Conservation (phyloP, 345 rosid species). For the Brassica incana region DNA sequence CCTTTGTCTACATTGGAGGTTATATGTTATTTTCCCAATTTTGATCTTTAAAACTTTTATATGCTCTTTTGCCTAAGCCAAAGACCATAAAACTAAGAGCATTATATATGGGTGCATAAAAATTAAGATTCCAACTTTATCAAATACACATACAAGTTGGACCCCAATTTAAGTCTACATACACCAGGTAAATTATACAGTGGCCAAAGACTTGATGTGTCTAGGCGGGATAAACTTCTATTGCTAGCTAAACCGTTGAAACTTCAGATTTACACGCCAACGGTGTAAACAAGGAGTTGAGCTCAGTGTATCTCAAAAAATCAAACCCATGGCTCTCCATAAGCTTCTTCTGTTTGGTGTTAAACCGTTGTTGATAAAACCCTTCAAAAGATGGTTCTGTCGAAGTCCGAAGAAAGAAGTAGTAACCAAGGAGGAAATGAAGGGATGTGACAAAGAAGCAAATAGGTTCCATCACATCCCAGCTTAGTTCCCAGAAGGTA, state of each 20-base stretch:
- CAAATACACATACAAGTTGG: conserved; percentile 22
- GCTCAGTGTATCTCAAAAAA: conserved; percentile 44
- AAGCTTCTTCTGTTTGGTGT: conserved; percentile 63
- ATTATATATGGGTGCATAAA: not conserved
- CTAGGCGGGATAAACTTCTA: not conserved
- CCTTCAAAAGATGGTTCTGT: conserved; percentile 83
- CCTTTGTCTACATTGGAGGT: too few species aligned
- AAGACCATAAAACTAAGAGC: not conserved
- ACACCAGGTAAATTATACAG: not conserved
- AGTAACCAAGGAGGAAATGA: conserved; percentile 57
- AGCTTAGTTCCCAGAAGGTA: conserved; percentile 89
- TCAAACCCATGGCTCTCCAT: conserved; percentile 51
- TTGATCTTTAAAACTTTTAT: too few species aligned
- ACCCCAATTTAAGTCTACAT: not conserved
- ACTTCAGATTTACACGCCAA: conserved; percentile 7
- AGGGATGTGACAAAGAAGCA: conserved; percentile 75
- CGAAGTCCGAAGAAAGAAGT: conserved; percentile 74
- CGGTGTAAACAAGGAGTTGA: conserved; percentile 45
- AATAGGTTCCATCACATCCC: conserved; percentile 99
- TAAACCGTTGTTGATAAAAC: conserved; percentile 56
- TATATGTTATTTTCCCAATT: too few species aligned
- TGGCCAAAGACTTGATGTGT: not conserved
- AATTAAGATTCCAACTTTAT: conserved; percentile 19
- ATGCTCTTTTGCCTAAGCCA: not conserved
- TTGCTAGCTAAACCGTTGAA: not conserved